Conservation (phyloP, 257 asterid genomes). For the Salvia hispanica region DNA sequence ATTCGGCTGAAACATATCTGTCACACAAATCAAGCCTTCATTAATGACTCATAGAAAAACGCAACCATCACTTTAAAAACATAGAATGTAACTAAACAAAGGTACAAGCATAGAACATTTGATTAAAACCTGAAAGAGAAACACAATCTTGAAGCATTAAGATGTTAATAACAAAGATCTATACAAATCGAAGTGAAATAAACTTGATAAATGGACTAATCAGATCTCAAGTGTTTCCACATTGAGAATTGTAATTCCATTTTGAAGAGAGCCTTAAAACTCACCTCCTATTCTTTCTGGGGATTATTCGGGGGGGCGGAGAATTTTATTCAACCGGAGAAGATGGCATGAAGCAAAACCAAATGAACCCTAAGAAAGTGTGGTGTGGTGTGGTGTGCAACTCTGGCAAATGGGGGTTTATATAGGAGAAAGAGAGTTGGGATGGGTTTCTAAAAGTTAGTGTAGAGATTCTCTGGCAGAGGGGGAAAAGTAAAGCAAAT, state of each 20-base stretch:
- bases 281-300: conserved; percentile 31
- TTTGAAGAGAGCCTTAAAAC: conserved; percentile 20
- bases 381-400: no score
- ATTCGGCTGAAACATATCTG: conserved; percentile 67
- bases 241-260: conserved; percentile 13
- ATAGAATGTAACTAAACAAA: not conserved
- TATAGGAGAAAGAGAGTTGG: not conserved
- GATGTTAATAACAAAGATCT: conserved; percentile 35
- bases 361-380: conserved; percentile 40
- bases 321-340: conserved; percentile 13
- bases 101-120: not conserved
- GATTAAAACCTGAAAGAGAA: not conserved
- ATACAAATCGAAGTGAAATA: not conserved
- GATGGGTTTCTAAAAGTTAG: conserved; percentile 35
- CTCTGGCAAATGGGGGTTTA: conserved; percentile 20
- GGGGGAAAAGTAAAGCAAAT: conserved; percentile 39
- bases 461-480: conserved; percentile 47
- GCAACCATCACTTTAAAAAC: not conserved
- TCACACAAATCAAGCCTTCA: not conserved
- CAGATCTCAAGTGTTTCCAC: conserved; percentile 30
- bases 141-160: conserved; percentile 11
- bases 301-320: conserved; percentile 22
- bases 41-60: no score
- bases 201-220: not conserved
- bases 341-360: conserved; percentile 19